phyloP scores from a whole-genome alignment of 2,329 filamentous ascomycete genomes.

The Didymosphaeria variabile region DNA sequence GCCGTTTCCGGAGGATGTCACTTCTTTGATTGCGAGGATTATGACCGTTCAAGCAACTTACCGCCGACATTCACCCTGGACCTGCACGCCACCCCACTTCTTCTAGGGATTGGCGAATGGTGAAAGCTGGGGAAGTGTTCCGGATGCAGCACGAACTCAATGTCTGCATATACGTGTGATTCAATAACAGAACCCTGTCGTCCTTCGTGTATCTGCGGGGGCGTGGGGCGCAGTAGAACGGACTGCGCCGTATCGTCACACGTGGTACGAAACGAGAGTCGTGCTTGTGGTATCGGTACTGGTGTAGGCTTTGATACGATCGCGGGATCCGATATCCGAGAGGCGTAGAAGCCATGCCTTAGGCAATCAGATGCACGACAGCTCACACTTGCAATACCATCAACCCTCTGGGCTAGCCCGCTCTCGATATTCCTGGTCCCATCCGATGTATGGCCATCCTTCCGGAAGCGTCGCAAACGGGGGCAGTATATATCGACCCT shows the following conservation, averaged over 20 bases:
- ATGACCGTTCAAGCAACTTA: neutral
- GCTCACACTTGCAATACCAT: conserved; percentile 7
- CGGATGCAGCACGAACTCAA: conserved; percentile 5
- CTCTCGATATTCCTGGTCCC: conserved; percentile 53
- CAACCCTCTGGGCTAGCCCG: conserved; percentile 33
- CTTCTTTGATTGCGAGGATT: neutral
- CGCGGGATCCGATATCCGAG: neutral
- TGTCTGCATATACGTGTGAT: neutral
- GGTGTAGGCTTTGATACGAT: neutral
- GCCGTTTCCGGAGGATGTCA: conserved; percentile 1
- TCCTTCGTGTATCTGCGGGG: neutral
- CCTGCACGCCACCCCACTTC: neutral
- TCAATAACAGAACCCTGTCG: neutral
- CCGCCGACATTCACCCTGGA: neutral
- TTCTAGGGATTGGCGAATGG: neutral
- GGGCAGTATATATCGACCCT: conserved; percentile 67
- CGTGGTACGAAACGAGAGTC: neutral
- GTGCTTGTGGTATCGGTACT: neutral
- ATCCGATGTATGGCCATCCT: conserved; percentile 69
- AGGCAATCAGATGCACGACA: neutral
- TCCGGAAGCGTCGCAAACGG: conserved; percentile 65
- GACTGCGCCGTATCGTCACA: neutral
- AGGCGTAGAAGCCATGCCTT: neutral
- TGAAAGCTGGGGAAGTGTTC: neutral
- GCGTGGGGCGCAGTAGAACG: neutral